Base-by-base conservation (phyloP, 2,329 filamentous ascomycete species). In the Epichloe brachyelytri region DNA sequence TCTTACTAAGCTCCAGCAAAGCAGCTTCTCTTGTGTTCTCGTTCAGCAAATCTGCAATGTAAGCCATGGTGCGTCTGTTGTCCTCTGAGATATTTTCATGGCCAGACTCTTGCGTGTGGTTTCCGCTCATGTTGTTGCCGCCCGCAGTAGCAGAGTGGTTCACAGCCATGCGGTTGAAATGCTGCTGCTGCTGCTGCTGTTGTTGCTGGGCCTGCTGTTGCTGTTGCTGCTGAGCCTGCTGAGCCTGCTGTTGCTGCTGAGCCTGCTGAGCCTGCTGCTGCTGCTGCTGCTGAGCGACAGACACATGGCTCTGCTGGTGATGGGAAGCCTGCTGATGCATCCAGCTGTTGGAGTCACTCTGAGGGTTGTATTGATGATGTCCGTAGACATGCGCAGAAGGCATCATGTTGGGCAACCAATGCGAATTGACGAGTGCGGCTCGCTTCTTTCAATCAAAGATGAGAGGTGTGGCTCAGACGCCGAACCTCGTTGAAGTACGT, bases 1-100 rank as follows among this genome's bases (percentile, higher is more conserved):
- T 98, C 76, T 98, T 98, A 72, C 91, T 97, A 48, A 98, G 77
- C 69, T 98, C 93, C 63, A 98, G 77, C 50, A 98, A 76, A 47
- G 93, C 93, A 4, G 88, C 84, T 72, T 97, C 93, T 56, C 93
- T 80, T 30, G 89, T 90, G 60, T 78, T 82, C 57, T 90, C 86
- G 66, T 89, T 91, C 64, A 97, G 78, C 52, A 96, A 77, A 66
- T 96, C 90, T 50, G 90, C 88, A 56, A 96, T 93, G 76, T 88
- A 96, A 56, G 83, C 83, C 68, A 96, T 81, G n/a, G 94, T 93
- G 57, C 90, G 82, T 59, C 88, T 80, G 68, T 95, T 95, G 65
- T 96, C 91, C 65, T 96, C 91, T 17, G 84, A 88, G 57, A 93
- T 68, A 70, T 79, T 79, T 61, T 88, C 85, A 61, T 85, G 72